Conservation (phyloP, 2,329 filamentous ascomycete genomes). For the Fusarium gaditjirri region DNA sequence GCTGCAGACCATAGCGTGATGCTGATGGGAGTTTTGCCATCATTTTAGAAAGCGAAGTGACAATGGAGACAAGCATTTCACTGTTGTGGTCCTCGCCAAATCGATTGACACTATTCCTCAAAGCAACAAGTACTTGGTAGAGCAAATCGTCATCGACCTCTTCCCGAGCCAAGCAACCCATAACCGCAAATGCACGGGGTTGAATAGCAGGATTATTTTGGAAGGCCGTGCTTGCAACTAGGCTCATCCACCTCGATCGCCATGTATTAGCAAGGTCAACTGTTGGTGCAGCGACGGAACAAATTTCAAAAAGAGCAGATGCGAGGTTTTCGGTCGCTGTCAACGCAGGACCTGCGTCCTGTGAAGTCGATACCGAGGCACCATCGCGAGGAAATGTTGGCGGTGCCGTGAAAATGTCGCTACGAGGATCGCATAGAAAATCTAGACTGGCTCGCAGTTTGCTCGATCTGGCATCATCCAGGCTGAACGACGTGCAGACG, state of each 20-base stretch:
- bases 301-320: constrained; percentile 71
- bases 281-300: constrained; percentile 70
- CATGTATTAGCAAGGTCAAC: constrained; percentile 74
- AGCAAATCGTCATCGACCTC: constrained; percentile 78
- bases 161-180: constrained; percentile 77
- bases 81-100: constrained; percentile 72
- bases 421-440: constrained; percentile 67
- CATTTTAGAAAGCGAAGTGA: constrained; percentile 76
- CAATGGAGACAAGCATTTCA: constrained; percentile 76
- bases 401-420: constrained; percentile 66
- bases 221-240: constrained; percentile 77
- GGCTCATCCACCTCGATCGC: constrained; percentile 78
- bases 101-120: constrained; percentile 71
- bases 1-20: constrained; percentile 74
- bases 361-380: constrained; percentile 63
- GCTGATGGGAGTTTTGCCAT: constrained; percentile 74
- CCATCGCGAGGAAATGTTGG: constrained; percentile 61
- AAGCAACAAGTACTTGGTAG: constrained; percentile 75
- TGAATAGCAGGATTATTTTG: constrained; percentile 79
- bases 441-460: constrained; percentile 67
- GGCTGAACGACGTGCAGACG: constrained; percentile 71
- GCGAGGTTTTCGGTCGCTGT: constrained; percentile 70
- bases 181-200: constrained; percentile 74
- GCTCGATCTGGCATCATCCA: constrained; percentile 68
- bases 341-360: constrained; percentile 64